Percentiles rank a stretch among this genome's conserved stretches.
Conservation (phyloP, 202 grass and related monocot species). For the Saccharum hybrid region DNA sequence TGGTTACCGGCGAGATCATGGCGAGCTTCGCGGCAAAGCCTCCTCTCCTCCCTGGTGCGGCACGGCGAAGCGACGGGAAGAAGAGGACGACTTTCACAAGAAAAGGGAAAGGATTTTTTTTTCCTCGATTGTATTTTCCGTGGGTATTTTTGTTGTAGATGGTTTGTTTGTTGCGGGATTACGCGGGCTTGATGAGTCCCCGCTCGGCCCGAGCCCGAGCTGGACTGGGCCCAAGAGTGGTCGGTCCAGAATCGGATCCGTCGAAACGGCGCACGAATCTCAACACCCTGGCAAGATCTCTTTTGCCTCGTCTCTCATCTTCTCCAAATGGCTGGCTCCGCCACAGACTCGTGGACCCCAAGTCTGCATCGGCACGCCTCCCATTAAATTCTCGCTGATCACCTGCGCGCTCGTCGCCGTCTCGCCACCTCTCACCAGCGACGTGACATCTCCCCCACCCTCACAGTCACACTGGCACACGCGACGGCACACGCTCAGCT, state of each 20-base stretch:
- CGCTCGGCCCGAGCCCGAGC: neutral
- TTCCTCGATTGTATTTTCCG: neutral
- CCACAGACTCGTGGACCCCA: slow-evolving; percentile 24
- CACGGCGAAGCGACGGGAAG: slow-evolving; percentile 55
- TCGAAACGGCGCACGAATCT: slow-evolving; percentile 13
- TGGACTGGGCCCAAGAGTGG: slow-evolving; percentile 2
- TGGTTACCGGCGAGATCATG: slow-evolving; percentile 81
- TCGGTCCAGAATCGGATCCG: neutral
- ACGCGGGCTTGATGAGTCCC: neutral
- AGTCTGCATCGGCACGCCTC: slow-evolving; percentile 37
- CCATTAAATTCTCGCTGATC: slow-evolving; percentile 15
- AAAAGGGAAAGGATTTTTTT: slow-evolving; percentile 36
- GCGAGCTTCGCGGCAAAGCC: slow-evolving; percentile 47
- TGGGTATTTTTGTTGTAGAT: slow-evolving; percentile 17
- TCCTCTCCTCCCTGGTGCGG: slow-evolving; percentile 48
- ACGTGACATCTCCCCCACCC: slow-evolving; percentile 22
- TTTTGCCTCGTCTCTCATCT: neutral
- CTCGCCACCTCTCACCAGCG: slow-evolving; percentile 45
- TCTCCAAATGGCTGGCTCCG: slow-evolving; percentile 14
- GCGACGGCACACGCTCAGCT: neutral
- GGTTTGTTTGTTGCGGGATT: slow-evolving; percentile 40
- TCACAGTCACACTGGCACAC: neutral
- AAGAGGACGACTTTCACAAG: slow-evolving; percentile 44
- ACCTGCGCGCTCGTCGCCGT: slow-evolving; percentile 36
- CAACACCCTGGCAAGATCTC: neutral